A percentile compares a stretch with the other conserved stretches of the same genome.
phyloP scores from a whole-genome alignment of 2,329 filamentous ascomycete species.

The Tetracladium maxilliforme region DNA sequence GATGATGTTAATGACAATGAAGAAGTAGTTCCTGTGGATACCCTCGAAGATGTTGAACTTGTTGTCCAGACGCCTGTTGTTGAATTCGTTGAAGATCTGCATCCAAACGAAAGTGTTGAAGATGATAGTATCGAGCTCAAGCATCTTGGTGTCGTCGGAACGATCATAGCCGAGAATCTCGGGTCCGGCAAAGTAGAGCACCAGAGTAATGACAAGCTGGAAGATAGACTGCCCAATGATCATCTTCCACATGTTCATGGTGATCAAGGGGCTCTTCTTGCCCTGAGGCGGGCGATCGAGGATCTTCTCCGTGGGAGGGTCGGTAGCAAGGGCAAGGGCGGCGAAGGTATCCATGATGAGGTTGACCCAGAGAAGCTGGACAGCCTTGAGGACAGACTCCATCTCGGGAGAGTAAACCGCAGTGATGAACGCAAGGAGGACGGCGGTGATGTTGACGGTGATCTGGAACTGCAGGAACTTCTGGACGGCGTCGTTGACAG shows the following conservation, averaged over 20 bases:
- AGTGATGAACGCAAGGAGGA: slow-evolving; percentile 63
- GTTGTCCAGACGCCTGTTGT: slow-evolving; percentile 87
- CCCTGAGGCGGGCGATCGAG: slow-evolving; percentile 61
- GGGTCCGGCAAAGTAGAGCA: slow-evolving; percentile 64
- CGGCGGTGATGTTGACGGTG: slow-evolving; percentile 69
- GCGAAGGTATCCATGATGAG: slow-evolving; percentile 79
- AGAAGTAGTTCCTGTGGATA: slow-evolving; percentile 73
- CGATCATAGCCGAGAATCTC: slow-evolving; percentile 43
- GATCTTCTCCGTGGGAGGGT: slow-evolving; percentile 54
- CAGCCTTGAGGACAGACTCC: slow-evolving; percentile 58
- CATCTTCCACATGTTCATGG: slow-evolving; percentile 98
- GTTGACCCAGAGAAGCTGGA: slow-evolving; percentile 73
- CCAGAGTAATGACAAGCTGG: slow-evolving; percentile 64
- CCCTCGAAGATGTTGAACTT: slow-evolving; percentile 92
- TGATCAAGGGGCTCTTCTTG: slow-evolving; percentile 65
- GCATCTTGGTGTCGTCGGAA: slow-evolving; percentile 21
- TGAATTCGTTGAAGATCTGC: slow-evolving; percentile 98
- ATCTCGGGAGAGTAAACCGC: slow-evolving; percentile 51
- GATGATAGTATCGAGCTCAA: slow-evolving; percentile 62
- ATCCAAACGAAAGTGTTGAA: slow-evolving; percentile 99
- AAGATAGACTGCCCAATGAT: slow-evolving; percentile 87
- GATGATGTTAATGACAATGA: slow-evolving; percentile 68
- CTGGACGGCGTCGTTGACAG: slow-evolving; percentile 37
- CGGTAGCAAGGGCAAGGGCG: slow-evolving; percentile 60
- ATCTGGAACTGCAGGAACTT: slow-evolving; percentile 44